Conservation (phyloP, 495 filamentous ascomycete genomes). For the Ascodesmis nigricans region DNA sequence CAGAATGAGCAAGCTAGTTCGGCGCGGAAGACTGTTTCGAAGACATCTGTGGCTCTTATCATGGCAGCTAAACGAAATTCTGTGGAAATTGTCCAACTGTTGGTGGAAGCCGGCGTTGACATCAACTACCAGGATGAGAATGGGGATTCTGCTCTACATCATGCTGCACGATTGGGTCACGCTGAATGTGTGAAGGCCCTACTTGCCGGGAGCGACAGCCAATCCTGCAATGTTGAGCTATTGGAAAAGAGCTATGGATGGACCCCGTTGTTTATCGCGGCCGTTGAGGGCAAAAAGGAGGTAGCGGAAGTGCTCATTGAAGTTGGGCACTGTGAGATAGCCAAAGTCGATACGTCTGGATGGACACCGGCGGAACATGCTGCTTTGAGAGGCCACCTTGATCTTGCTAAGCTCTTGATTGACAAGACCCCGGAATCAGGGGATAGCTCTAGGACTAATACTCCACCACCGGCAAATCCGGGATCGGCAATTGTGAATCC, state of each 20-base stretch:
- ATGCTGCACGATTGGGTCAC: constrained; percentile 77
- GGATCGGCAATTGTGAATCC: constrained; percentile 2
- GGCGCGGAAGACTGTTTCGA: constrained; percentile 45
- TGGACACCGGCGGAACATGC: constrained; percentile 95
- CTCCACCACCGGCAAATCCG: no score
- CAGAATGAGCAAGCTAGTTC: constrained; percentile 34
- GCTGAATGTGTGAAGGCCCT: constrained; percentile 54
- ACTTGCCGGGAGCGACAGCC: constrained; percentile 41
- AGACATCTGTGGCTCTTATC: constrained; percentile 75
- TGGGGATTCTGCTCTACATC: constrained; percentile 82
- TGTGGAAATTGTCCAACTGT: constrained; percentile 53
- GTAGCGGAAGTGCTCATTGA: constrained; percentile 50
- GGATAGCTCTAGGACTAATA: no score
- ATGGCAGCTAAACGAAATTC: constrained; percentile 74
- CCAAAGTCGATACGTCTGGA: constrained; percentile 57
- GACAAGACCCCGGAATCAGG: constrained; percentile 8
- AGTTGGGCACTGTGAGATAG: constrained; percentile 45
- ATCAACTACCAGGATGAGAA: constrained; percentile 68
- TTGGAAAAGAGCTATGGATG: constrained; percentile 70
- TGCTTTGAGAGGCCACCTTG: constrained; percentile 62
- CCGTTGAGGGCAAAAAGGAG: constrained; percentile 58
- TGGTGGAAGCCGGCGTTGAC: constrained; percentile 73
- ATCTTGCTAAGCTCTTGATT: constrained; percentile 35
- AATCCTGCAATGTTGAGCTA: constrained; percentile 55
- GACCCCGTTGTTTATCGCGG: constrained; percentile 81